Percentiles rank a stretch among this genome's conserved stretches.
Conservation (phyloP, 306 rosid species). For the Castanea mollissima region DNA sequence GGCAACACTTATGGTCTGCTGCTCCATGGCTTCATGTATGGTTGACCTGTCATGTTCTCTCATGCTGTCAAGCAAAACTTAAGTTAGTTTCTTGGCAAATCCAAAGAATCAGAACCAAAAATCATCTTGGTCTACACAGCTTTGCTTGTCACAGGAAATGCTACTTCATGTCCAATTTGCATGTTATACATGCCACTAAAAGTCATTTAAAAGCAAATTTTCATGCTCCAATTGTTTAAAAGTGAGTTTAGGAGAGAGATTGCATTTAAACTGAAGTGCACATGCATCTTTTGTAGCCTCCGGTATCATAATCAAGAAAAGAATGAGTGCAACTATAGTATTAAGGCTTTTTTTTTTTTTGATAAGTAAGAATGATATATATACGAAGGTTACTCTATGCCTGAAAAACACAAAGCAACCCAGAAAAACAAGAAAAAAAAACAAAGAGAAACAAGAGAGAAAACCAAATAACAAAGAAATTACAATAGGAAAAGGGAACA, state of each 20-base stretch:
- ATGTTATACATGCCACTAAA: not conserved
- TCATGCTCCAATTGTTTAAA: not conserved
- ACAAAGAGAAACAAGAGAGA: too few relatives aligned
- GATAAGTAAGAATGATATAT: too few relatives aligned
- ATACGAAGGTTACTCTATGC: too few relatives aligned
- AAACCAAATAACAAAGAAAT: too few relatives aligned
- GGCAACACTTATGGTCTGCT: conserved; percentile 98
- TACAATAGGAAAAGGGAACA: too few relatives aligned
- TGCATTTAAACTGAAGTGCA: too few relatives aligned
- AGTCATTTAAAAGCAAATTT: not conserved
- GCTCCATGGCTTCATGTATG: conserved; percentile 99
- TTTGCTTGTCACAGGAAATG: not conserved
- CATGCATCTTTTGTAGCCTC: too few relatives aligned
- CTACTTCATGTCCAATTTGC: not conserved
- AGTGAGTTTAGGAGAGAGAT: not conserved
- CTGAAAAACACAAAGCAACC: too few relatives aligned
- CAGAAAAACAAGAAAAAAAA: too few relatives aligned
- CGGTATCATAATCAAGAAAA: too few relatives aligned
- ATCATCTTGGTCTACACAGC: not conserved
- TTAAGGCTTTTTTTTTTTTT: too few relatives aligned
- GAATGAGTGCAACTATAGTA: too few relatives aligned
- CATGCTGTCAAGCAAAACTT: conserved; percentile 57
- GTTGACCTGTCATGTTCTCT: conserved; percentile 98
- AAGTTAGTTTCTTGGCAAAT: conserved; percentile 24
- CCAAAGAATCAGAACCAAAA: conserved; percentile 21